phyloP scores from a whole-genome alignment of 306 rosid species.

The Sophora flavescens region DNA sequence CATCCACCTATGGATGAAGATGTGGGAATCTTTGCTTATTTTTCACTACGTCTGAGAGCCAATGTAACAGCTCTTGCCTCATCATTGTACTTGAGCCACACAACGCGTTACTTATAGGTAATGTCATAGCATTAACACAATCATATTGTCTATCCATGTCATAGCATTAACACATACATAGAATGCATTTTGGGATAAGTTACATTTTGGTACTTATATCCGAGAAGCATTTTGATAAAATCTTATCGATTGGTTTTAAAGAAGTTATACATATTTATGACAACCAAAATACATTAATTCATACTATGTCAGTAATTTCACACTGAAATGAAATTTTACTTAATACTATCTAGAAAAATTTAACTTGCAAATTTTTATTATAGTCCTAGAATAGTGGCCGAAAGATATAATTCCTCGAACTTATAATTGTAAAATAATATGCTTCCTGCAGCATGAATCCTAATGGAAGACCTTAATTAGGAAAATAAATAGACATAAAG shows the following conservation, averaged over 20 bases:
- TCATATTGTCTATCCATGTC: too few relatives aligned
- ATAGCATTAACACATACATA: too few relatives aligned
- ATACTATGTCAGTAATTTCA: not conserved
- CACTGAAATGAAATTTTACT: not conserved
- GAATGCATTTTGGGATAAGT: not conserved
- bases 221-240: constrained; percentile 7
- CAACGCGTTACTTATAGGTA: too few relatives aligned
- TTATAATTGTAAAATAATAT: constrained; percentile 45
- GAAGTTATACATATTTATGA: not conserved
- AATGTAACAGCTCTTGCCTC: too few relatives aligned
- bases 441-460: constrained; percentile 53
- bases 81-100: too few relatives aligned
- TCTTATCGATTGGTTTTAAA: not conserved
- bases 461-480: constrained; percentile 46
- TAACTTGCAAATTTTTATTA: not conserved
- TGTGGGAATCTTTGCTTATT: too few relatives aligned
- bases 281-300: not conserved
- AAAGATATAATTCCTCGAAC: constrained; percentile 56
- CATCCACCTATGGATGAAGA: too few relatives aligned
- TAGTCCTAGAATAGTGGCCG: constrained; percentile 41
- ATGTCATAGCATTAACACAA: too few relatives aligned
- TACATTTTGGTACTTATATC: not conserved
- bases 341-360: not conserved
- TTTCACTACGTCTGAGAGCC: too few relatives aligned
- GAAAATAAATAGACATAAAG: constrained; percentile 13